Conservation (phyloP, 2,329 filamentous ascomycete genomes). For the Atkinsonella hypoxylon region DNA sequence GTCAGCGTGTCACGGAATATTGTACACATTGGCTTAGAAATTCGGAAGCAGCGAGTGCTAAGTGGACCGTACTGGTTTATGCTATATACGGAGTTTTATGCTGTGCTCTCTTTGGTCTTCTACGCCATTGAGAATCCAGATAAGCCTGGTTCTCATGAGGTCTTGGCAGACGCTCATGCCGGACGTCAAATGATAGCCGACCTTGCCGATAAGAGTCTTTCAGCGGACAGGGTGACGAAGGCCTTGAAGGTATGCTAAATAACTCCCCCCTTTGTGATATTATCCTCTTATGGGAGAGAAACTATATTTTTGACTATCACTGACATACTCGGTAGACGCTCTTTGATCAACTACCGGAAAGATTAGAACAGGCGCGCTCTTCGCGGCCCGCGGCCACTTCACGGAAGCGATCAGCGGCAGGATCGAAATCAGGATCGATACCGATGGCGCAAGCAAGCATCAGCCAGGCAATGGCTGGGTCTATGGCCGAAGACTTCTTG, state of each 20-base stretch:
- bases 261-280: neutral
- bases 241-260: conserved; percentile 55
- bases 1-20: conserved; percentile 59
- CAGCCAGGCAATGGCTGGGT: conserved; percentile 19
- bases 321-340: conserved; percentile 42
- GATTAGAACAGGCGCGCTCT: conserved; percentile 42
- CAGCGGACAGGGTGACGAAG: conserved; percentile 73
- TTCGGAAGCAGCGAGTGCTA: conserved; percentile 62
- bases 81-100: conserved; percentile 74
- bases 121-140: conserved; percentile 72
- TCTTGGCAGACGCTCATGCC: conserved; percentile 73
- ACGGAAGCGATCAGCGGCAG: conserved; percentile 45
- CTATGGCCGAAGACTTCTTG: conserved; percentile 23
- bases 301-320: neutral
- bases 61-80: conserved; percentile 81
- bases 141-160: conserved; percentile 61
- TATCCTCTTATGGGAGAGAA: too few relatives aligned
- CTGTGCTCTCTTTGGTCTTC: conserved; percentile 66
- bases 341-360: conserved; percentile 73
- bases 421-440: conserved; percentile 22
- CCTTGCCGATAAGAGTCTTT: conserved; percentile 73
- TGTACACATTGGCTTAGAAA: conserved; percentile 67
- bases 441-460: conserved; percentile 18
- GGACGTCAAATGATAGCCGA: conserved; percentile 73
- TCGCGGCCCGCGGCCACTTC: conserved; percentile 24